Base-by-base conservation (phyloP, 495 filamentous ascomycete genomes). In the Penicillium goetzii region DNA sequence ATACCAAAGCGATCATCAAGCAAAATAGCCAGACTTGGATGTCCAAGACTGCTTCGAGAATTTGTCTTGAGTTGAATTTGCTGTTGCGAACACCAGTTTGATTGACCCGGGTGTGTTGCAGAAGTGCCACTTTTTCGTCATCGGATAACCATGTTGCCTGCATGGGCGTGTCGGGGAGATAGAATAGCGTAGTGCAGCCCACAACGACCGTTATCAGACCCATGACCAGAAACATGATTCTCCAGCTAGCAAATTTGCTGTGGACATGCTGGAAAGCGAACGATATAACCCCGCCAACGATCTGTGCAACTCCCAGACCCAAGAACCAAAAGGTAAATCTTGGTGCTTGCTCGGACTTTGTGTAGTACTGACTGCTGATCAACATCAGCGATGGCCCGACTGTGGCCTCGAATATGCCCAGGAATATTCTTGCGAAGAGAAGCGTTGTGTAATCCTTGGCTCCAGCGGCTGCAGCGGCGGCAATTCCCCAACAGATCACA, bases 11-110 rank as follows among this genome's bases (percentile, higher is more conserved):
- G 12, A 47, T 2, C 25, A 53, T 28, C 6, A 53, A 33, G 26
- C 26, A 53, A 9, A 53, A 53, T 2, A 53, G 15, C 50, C 50
- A 53, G 1, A 53, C 50, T 53, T 53, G 50, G 7, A 53, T 7
- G 11, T 53, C 49, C n/a, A 32, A 32, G 11, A 53, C 15, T n/a
- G 17, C 26, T 53, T 53, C 50, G 3, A 53, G 30, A 53, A 53
- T 28, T 17, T 33, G 26, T 8, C 30, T 33, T 1, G 2, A n/a
- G 15, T 53, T 30, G 50, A 53, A 53, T 53, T 30, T 33, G 8
- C 17, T 53, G n/a, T 30, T 28, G 25, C 26, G 26, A 9, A 30
- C 32, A n/a, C 50, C 50, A 12, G 26, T 21, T 32, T 53, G 50
- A 34, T 34, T 36, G n/a, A 36, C n/a, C 9, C 28, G 52, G 1